phyloP scores from a whole-genome alignment of 2,329 filamentous ascomycete species.

The Ophiostoma sp. region DNA sequence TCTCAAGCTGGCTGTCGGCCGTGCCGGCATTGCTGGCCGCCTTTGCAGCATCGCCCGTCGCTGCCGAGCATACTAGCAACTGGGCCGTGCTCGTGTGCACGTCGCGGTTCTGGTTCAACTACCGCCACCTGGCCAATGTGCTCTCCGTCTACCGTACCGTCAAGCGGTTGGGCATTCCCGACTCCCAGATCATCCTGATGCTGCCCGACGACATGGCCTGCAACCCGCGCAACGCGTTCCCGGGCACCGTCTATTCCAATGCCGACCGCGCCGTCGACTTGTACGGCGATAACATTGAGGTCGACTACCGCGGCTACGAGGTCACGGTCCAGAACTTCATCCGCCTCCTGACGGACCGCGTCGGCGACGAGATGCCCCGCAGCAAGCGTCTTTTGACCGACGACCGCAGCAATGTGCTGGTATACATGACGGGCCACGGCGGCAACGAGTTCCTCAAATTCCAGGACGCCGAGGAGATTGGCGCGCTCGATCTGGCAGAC shows the following conservation, averaged over 20 bases:
- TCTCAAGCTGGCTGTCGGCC: conserved; percentile 42
- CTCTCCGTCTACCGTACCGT: conserved; percentile 97
- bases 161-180: conserved; percentile 94
- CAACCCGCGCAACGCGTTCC: conserved; percentile 97
- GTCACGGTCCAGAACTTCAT: conserved; percentile 99
- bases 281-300: conserved; percentile 98
- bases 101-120: conserved; percentile 99
- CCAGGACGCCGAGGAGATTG: conserved; percentile 96
- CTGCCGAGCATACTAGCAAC: conserved; percentile 88
- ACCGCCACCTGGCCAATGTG: conserved; percentile 95
- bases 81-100: conserved; percentile 99
- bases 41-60: conserved; percentile 48
- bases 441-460: conserved; percentile 99
- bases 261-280: conserved; percentile 92
- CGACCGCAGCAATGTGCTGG: conserved; percentile 91
- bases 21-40: conserved; percentile 50
- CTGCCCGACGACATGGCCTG: conserved; percentile 99
- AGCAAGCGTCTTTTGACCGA: conserved; percentile 94
- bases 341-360: conserved; percentile 86
- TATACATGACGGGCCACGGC: conserved; percentile 99
- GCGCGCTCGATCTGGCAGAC: conserved; percentile 91
- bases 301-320: conserved; percentile 97
- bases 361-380: conserved; percentile 90
- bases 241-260: conserved; percentile 97
- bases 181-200: conserved; percentile 99